Base-by-base conservation (phyloP, 306 rosid genomes). In the Glycine tomentella region DNA sequence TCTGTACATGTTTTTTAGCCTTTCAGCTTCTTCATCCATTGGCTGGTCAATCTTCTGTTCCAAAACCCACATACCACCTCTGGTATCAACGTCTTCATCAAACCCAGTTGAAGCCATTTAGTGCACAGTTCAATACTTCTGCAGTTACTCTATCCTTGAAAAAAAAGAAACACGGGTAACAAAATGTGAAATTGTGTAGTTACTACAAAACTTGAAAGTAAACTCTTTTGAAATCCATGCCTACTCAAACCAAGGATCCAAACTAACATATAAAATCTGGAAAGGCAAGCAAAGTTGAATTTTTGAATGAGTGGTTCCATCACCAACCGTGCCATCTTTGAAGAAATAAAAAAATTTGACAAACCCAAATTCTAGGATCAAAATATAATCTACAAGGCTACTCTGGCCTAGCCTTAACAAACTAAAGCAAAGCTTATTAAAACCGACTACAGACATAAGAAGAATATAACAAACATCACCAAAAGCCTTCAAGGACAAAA, bases 1-100 rank as follows among this genome's bases (percentile, higher is more conserved):
- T 75, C 89, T 94, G 90, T 89, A 94, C 98, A 94, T 91, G 78
- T 81, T 94, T 77, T 88, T 87, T 7, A 94, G 94, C 86, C 83
- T 91, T 40, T 88, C 93, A 10, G 90, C 98, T 81, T 94, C 98
- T 83, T 88, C 97, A 65, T 94, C 98, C 98, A 94, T 94, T 66
- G 98, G 89, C 74, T 94, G 92, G 74, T 94, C 98, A 15, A 94
- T 86, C 88, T 90, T 94, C 88, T 90, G 95, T 63, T 92, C 93
- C 85, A 94, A 87, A 90, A 62, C 93, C 98, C 97, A 94, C 94
- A 94, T 94, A 52, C 91, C 88, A 46, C 97, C 98, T 82, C 67
- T 82, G 86, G 72, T 76, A 57, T 82, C 72, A 72, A 14, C 62
- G 0, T 86, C 94, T 31, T 77, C 90, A 81, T 81, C 87, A 59